phyloP scores from a whole-genome alignment of 371 early-diverging fungal species.

The Apophysomyces elegans region DNA sequence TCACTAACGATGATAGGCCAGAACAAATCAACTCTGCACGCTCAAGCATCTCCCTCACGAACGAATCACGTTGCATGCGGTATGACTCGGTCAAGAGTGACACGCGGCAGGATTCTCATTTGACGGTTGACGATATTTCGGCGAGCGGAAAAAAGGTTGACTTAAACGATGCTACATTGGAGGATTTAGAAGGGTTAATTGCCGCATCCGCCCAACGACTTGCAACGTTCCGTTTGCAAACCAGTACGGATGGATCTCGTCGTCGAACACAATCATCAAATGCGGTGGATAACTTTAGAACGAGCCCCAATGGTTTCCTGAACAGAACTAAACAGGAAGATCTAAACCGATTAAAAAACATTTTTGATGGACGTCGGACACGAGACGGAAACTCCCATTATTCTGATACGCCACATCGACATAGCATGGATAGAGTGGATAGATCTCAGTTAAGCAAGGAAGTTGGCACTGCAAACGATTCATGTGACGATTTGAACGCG shows the following conservation, averaged over 20 bases:
- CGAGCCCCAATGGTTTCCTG: neutral
- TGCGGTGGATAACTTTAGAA: neutral
- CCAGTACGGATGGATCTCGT: slow-evolving; percentile 12
- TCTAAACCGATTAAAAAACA: neutral
- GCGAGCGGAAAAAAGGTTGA: slow-evolving; percentile 23
- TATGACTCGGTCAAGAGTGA: slow-evolving; percentile 9
- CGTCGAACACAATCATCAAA: slow-evolving; percentile 10
- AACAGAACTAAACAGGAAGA: neutral
- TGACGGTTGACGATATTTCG: neutral
- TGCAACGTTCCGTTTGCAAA: slow-evolving; percentile 41
- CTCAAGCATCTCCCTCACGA: neutral
- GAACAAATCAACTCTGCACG: slow-evolving; percentile 8
- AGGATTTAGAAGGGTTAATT: slow-evolving; percentile 50
- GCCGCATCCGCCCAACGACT: slow-evolving; percentile 52
- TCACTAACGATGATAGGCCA: slow-evolving; percentile 5
- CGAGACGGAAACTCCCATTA: neutral
- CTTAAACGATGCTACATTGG: slow-evolving; percentile 45
- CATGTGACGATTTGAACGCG: neutral
- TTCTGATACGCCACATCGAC: neutral
- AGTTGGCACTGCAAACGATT: neutral
- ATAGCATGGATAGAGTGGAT: neutral
- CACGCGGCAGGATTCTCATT: neutral
- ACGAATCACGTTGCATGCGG: neutral
- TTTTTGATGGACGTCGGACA: slow-evolving; percentile 3
- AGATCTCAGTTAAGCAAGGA: neutral